Percentiles rank a stretch among this genome's conserved stretches.
Evolutionary conservation across 2,329 filamentous ascomycete species (phyloP).

Genomic region (Emmonsiellopsis sp.): DNA sequence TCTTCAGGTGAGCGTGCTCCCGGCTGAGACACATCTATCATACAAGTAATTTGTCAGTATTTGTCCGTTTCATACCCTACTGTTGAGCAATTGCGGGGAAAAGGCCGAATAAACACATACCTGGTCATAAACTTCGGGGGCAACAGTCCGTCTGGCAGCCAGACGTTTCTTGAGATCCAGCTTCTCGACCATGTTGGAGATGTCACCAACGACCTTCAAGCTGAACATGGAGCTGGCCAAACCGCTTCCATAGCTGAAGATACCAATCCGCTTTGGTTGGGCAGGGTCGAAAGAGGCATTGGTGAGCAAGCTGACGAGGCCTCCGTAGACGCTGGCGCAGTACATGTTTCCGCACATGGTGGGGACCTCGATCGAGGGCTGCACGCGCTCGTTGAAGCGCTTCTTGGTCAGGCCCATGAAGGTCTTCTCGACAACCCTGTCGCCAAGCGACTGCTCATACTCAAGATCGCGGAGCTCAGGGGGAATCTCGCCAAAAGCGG

Average conservation of each 20-base stretch:
- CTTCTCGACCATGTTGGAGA: constrained; percentile 57
- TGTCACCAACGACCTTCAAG: constrained; percentile 56
- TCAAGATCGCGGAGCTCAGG: constrained; percentile 68
- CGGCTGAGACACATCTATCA: constrained; percentile 66
- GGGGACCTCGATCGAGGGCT: constrained; percentile 63
- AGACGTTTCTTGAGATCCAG: constrained; percentile 63
- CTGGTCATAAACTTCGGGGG: constrained; percentile 64
- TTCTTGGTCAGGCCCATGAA: constrained; percentile 81
- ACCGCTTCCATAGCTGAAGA: constrained; percentile 75
- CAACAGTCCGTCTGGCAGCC: constrained; percentile 54
- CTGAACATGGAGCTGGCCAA: constrained; percentile 68
- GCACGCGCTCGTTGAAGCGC: constrained; percentile 69
- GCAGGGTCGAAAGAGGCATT: constrained; percentile 55
- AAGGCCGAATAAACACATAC: constrained; percentile 39
- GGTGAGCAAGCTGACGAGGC: constrained; percentile 52
- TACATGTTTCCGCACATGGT: constrained; percentile 65
- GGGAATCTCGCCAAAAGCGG: constrained; percentile 64
- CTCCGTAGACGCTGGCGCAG: constrained; percentile 51
- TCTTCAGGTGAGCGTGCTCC: constrained; percentile 75
- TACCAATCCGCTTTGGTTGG: constrained; percentile 60
- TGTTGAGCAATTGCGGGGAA: background rate
- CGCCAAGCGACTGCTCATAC: constrained; percentile 68
- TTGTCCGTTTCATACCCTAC: background rate
- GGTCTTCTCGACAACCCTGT: constrained; percentile 78
- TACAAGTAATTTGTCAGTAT: background rate